Evolutionary conservation across 495 filamentous ascomycete genomes (phyloP).

Genomic region (Neurospora sp.): DNA sequence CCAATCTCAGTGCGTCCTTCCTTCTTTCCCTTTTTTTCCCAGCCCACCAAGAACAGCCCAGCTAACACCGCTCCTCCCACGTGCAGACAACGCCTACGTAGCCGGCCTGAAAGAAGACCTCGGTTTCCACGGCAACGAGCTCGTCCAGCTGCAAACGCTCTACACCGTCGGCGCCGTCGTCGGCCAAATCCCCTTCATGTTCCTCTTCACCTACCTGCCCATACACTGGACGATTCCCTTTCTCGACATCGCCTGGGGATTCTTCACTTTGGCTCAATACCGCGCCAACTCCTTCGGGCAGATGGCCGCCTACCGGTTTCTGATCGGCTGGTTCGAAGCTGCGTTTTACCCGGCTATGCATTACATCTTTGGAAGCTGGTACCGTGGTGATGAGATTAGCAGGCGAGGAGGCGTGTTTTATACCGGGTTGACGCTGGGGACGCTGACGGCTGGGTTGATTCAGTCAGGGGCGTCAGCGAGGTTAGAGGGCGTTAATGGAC

Average conservation of each 20-base stretch:
- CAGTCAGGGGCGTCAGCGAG: slow-evolving; percentile 29
- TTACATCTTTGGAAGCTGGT: slow-evolving; percentile 20
- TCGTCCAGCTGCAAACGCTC: slow-evolving; percentile 37
- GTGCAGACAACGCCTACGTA: slow-evolving; percentile 29
- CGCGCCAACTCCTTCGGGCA: slow-evolving; percentile 19
- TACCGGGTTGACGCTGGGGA: slow-evolving; percentile 37
- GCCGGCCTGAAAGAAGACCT: slow-evolving; percentile 30
- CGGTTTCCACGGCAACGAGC: slow-evolving; percentile 37
- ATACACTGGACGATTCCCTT: slow-evolving; percentile 37
- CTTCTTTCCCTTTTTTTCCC: neutral
- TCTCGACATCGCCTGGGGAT: slow-evolving; percentile 34
- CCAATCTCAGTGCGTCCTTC: slow-evolving; percentile 17
- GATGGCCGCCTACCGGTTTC: slow-evolving; percentile 19
- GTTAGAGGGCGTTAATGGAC: slow-evolving; percentile 36
- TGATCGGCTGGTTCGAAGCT: slow-evolving; percentile 20
- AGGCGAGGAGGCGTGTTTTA: slow-evolving; percentile 42
- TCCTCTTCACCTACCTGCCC: slow-evolving; percentile 39
- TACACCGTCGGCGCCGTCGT: slow-evolving; percentile 43
- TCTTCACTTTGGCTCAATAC: slow-evolving; percentile 39
- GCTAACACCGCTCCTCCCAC: slow-evolving; percentile 5
- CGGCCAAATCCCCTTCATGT: slow-evolving; percentile 41
- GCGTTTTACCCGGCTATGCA: slow-evolving; percentile 18
- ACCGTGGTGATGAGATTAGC: slow-evolving; percentile 22
- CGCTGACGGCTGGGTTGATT: slow-evolving; percentile 40
- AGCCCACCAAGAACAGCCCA: neutral